Base-by-base conservation (phyloP, 2,329 filamentous ascomycete species). In the Lasiodiplodia sp. region DNA sequence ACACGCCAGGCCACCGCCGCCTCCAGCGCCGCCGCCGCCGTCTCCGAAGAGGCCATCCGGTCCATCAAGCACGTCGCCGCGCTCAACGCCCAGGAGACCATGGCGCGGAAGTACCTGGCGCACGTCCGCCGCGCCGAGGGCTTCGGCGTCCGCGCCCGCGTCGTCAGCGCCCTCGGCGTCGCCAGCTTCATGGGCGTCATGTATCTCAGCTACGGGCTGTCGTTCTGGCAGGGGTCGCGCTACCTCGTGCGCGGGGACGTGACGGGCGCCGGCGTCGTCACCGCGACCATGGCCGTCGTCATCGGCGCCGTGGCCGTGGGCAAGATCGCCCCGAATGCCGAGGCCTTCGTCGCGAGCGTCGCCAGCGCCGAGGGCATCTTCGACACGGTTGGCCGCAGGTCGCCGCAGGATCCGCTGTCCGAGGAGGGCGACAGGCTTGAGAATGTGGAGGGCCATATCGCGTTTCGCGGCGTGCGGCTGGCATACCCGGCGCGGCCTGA, bases 401-500 rank as follows among this genome's bases (percentile, higher is more conserved):
- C 18, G 8, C 47, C 47, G 21, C 10, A n/a, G 18, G 47, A 51
- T n/a, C 47, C 47, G 18, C 21, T 51, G 2, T 51, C 47, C 1
- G 21, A n/a, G 10, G 47, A 21, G 12, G 47, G 47, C 18, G 8
- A n/a, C 1, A 51, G 10, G 47, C 47, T 21, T 16, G 8, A n/a
- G 12, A 51, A 21, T 16, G 47, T n/a, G 47, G 2, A 16, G 18
- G 47, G 47, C 18, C 47, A 51, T 51, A 25, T 97, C 67, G 91
- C 93, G 72, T 84, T 97, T 34, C 86, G 89, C 72, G 86, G 92
- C 72, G 86, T 97, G 76, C 94, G 92, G 79, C 93, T 96, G 78
- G 94, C 97, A 74, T 97, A 97, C 75, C 94, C 94, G 3, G 97
- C 93, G 3, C 88, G 94, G 25, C 93, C 94, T 0, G 93, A 97